Evolutionary conservation across 805 yeast genomes (phyloP).

Genomic region (Candida adriatica): DNA sequence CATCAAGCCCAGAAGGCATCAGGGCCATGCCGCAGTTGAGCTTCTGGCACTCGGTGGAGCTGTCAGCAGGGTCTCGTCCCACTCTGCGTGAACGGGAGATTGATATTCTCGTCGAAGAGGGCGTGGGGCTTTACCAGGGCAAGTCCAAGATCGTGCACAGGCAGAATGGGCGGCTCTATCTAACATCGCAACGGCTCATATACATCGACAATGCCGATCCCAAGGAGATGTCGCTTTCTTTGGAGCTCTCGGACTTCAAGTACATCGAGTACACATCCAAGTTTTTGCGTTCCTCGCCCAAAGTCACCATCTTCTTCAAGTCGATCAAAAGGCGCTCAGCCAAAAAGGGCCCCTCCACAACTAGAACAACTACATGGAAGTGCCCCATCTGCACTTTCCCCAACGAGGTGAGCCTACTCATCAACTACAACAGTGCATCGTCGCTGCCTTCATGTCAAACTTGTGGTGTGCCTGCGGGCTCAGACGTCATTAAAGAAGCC

Average conservation of each 20-base stretch:
- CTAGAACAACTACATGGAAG: constrained; percentile 45
- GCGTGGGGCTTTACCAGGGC: constrained; percentile 77
- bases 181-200: constrained; percentile 68
- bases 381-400: constrained; percentile 86
- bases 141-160: constrained; percentile 52
- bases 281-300: constrained; percentile 74
- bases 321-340: constrained; percentile 4
- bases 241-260: constrained; percentile 38
- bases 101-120: constrained; percentile 44
- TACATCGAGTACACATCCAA: constrained; percentile 38
- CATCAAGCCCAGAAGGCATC: no score
- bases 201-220: constrained; percentile 54
- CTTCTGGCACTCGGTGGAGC: constrained; percentile 31
- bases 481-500: constrained; percentile 28
- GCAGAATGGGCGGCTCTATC: constrained; percentile 71
- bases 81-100: constrained; percentile 38
- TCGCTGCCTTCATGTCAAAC: constrained; percentile 43
- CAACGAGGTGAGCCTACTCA: constrained; percentile 36
- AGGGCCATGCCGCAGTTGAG: constrained; percentile 14
- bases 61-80: constrained; percentile 33
- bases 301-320: constrained; percentile 43
- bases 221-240: constrained; percentile 35
- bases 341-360: constrained; percentile 3
- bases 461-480: constrained; percentile 53
- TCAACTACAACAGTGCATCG: constrained; percentile 20